Base-by-base conservation (phyloP, 495 filamentous ascomycete species). In the Copromyces sp. region DNA sequence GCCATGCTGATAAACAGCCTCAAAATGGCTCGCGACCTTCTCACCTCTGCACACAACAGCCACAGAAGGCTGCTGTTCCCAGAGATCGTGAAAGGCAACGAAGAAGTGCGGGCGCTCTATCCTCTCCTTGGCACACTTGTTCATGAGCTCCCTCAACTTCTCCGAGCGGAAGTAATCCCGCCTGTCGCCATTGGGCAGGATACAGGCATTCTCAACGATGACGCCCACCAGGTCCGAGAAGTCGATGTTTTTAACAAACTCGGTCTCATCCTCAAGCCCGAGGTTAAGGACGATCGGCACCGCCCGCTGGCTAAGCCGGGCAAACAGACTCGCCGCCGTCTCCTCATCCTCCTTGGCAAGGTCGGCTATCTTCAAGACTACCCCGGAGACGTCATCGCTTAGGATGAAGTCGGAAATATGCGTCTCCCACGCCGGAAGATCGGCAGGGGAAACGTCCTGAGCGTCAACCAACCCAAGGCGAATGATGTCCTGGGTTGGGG, bases 161-260 rank as follows among this genome's bases (percentile, higher is more conserved):
- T 75, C 70, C 72, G 85, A 80, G 32, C 83, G 80, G 73, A 88
- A 88, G 70, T 86, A 87, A 70, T 88, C 86, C 1, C 86, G 78
- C 69, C 86, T 83, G 47, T 83, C 75, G 14, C 86, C 86, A 20
- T 81, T 71, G 2, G 81, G 78, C 35, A 87, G 73, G 70, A 87
- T 85, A 71, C 83, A 86, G 14, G 84, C 84, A 73, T 88, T 87
- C 17, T 81, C 78, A 53, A 88, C 77, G 0, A 88, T 84, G 20
- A 88, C 17, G 0, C 86, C 86, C 4, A 44, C 70, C 4, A 78
- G 32, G 0, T 70, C n/a, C 0, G 45, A 61, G 9, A 79, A 59
- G 47, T 78, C 71, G 0, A 77, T 39, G 1, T 47, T 39, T 2
- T 73, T 41, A 4, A 74, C 35, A 0, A 72, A 35, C 53, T 65